A percentile compares a stretch with the other conserved stretches of the same genome.
phyloP scores from a whole-genome alignment of 257 asterid genomes.

The Solanum dulcamara region DNA sequence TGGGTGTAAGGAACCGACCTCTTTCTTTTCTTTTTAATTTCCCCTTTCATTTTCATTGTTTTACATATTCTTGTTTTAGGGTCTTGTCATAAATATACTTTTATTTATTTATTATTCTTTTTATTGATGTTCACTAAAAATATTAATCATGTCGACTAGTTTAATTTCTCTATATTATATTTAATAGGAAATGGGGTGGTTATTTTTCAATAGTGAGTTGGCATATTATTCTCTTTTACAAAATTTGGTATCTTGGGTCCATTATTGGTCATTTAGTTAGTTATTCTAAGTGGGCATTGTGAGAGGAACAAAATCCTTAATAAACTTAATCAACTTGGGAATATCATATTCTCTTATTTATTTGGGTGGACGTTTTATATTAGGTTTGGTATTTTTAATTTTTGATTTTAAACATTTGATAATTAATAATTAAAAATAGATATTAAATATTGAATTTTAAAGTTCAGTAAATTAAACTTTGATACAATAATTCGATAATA shows the following conservation, averaged over 20 bases:
- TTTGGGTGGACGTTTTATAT: background rate
- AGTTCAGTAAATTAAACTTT: background rate
- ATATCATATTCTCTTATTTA: background rate
- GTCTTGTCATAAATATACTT: background rate
- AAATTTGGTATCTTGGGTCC: background rate
- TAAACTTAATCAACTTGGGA: background rate
- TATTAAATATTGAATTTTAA: background rate
- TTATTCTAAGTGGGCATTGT: background rate
- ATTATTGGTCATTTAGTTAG: background rate
- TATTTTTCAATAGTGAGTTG: background rate
- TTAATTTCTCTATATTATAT: background rate
- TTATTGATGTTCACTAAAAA: background rate
- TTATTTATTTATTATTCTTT: background rate
- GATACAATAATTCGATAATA: too few species aligned
- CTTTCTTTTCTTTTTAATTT: background rate
- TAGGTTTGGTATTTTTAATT: background rate
- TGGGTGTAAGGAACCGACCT: conserved; percentile 9
- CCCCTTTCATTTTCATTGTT: background rate
- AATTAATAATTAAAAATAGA: background rate
- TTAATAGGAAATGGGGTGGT: background rate
- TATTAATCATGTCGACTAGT: background rate
- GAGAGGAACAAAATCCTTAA: background rate
- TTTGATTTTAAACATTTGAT: background rate
- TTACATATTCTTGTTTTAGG: background rate
- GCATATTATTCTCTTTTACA: background rate